Evolutionary conservation across 116 monocot species (phyloP), one percentile per base, ranked within the genome.

Genomic region (Papilionanthe hybrid): DNA sequence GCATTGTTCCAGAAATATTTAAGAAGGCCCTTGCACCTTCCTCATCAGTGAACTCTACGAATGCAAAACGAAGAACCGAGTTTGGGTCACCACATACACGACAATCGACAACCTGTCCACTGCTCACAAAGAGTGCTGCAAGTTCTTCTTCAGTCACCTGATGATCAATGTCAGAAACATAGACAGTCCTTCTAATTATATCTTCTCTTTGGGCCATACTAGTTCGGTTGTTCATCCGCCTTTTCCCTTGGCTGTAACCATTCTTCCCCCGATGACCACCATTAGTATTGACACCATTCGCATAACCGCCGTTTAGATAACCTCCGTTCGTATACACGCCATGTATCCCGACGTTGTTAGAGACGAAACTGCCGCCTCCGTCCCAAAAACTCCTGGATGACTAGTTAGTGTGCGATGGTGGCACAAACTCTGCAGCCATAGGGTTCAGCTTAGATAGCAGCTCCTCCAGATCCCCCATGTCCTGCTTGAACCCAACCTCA

Each of bases 371-470:
- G 9, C 69, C 72, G 42, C 75, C 77, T 37, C 43, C 82, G 32
- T 5, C 20, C 63, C 77, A 69, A 48, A 48, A 75, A 49, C 27
- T 75, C 22, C 53, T 83, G 20, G 28, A 75, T 49, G 49, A 75
- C 48, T 76, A 43, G 43, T 63, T 66, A 22, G 83, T 85, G 41
- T 90, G 87, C 29, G 90, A 87, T 28, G 91, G 87, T 19, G 96
- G 96, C 28, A 96, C 96, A 81, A 96, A 96, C 83, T 96, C 96
- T 85, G 86, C 91, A 74, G 96, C 96, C 96, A 92, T 91, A 20
- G 96, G 96, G 53, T 96, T 96, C 76, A 96, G 84, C 86, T 96
- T 96, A 49, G 96, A 93, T 22, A 96, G 85, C 44, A 93, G 90
- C 74, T 96, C 92, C 84, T 88, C 91, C 78, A 96, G 78, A 75